Evolutionary conservation across 768 basidiomycete genomes (phyloP), one percentile per base, ranked within the genome.

Genomic region (Cubamyces sp.): DNA sequence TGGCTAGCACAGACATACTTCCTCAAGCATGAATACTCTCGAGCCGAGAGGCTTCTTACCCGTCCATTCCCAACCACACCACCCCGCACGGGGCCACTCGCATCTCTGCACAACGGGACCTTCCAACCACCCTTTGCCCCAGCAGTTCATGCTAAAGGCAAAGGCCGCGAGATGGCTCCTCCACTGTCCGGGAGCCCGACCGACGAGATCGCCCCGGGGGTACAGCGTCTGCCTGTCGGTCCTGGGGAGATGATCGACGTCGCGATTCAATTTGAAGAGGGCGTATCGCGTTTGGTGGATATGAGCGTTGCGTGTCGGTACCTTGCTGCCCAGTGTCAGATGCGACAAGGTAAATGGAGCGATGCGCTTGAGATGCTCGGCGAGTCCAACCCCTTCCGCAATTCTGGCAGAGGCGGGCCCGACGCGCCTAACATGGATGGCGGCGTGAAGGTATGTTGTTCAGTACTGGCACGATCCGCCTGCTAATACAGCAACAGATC

Each of bases 1-100:
- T 99, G 97, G 97, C 85, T 99, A 21, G 96, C 97, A 3, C 97
- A 99, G 74, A 94, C 92, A 0, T 94, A 95, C 75, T 99, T 98
- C 74, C 90, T 96, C 80, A 95, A 91, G 3, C 88, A 96, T 68
- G 93, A 97, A 63, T 98, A 96, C 75, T 88, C 94, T 8, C 91
- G 96, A 49, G 96, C 97, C 11, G 94, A 98, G 74, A 85, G 90
- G 48, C 80, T 99, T 26, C 83, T 99, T 48, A 94, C 89, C 2
- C 84, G 92, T n/a, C 92, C 93, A 0, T 93, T 96, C 71, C 82
- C 88, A 6, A 81, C 81, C 8, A 77, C 81, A 1, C 59, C 71
- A 25, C 77, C 73, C 4, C 68, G 62, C 48, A 68, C 74, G 57
- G 42, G 74, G 72, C 19, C 69, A 68, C 60, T 69, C 6, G 40